phyloP scores from a whole-genome alignment of 768 basidiomycete species.

The Lactarius trivialis region DNA sequence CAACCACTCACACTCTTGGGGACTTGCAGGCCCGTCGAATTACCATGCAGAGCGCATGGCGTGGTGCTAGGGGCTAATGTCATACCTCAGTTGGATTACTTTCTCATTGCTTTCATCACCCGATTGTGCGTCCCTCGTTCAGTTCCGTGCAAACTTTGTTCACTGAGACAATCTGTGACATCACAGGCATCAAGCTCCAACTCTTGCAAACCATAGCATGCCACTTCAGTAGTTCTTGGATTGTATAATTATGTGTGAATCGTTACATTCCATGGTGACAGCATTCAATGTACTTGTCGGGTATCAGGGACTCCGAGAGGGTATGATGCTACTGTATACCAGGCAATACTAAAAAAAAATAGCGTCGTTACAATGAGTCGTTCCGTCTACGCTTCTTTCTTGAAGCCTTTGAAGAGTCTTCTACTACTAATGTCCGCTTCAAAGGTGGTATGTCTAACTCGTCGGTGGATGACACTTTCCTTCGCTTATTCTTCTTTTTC shows the following conservation, averaged over 20 bases:
- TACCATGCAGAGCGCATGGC: slow-evolving; percentile 87
- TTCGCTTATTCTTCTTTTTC: slow-evolving; percentile 18
- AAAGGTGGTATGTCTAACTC: neutral
- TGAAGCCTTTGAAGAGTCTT: neutral
- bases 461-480: neutral
- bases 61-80: slow-evolving; percentile 49
- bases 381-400: slow-evolving; percentile 14
- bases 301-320: neutral
- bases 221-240: slow-evolving; percentile 17
- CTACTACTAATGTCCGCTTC: slow-evolving; percentile 3
- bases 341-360: neutral
- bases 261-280: neutral
- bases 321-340: neutral
- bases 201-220: slow-evolving; percentile 15
- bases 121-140: slow-evolving; percentile 1
- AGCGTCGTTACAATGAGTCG: neutral
- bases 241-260: slow-evolving; percentile 23
- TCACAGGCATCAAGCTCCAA: slow-evolving; percentile 17
- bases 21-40: slow-evolving; percentile 64
- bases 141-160: neutral
- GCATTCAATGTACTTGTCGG: neutral
- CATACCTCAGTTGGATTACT: slow-evolving; percentile 13
- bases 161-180: neutral
- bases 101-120: slow-evolving; percentile 8
- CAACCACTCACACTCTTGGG: neutral